phyloP scores from a whole-genome alignment of 2,329 filamentous ascomycete species.

The Fusarium torreyae region DNA sequence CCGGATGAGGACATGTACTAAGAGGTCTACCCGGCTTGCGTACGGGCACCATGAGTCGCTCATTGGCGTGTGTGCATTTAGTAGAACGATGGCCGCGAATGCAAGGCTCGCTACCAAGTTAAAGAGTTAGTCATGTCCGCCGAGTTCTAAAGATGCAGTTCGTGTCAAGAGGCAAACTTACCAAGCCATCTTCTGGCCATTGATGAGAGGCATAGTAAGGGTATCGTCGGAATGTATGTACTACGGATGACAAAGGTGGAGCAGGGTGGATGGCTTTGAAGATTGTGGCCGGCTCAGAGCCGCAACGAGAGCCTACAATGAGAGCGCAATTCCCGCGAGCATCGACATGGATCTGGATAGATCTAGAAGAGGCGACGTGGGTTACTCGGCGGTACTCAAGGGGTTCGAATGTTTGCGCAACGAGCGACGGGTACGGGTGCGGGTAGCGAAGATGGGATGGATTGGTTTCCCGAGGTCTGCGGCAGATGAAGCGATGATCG shows the following conservation, averaged over 20 bases:
- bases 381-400: slow-evolving; percentile 26
- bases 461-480: slow-evolving; percentile 17
- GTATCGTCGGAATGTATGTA: slow-evolving; percentile 30
- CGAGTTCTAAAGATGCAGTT: not conserved
- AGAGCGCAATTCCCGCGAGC: slow-evolving; percentile 12
- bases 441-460: slow-evolving; percentile 4
- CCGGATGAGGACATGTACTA: slow-evolving; percentile 77
- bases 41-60: slow-evolving; percentile 78
- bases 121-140: slow-evolving; percentile 28
- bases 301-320: slow-evolving; percentile 38
- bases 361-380: slow-evolving; percentile 18
- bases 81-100: slow-evolving; percentile 83
- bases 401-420: slow-evolving; percentile 31
- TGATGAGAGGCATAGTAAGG: slow-evolving; percentile 74
- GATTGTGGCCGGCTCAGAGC: slow-evolving; percentile 34
- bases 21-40: slow-evolving; percentile 80
- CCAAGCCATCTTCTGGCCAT: slow-evolving; percentile 82
- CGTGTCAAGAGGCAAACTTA: slow-evolving; percentile 59
- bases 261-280: slow-evolving; percentile 18
- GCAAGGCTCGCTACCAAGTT: slow-evolving; percentile 74
- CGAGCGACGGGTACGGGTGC: slow-evolving; percentile 12
- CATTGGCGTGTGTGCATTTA: slow-evolving; percentile 78
- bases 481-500: slow-evolving; percentile 19
- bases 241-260: slow-evolving; percentile 36
- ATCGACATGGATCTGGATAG: slow-evolving; percentile 40